Percentiles rank a stretch among this genome's conserved stretches.
These are phyloP conservation scores for Cucumis cinereus DNA, from an alignment of 306 rosid genomes.

Conservation along the genomic window DNA sequence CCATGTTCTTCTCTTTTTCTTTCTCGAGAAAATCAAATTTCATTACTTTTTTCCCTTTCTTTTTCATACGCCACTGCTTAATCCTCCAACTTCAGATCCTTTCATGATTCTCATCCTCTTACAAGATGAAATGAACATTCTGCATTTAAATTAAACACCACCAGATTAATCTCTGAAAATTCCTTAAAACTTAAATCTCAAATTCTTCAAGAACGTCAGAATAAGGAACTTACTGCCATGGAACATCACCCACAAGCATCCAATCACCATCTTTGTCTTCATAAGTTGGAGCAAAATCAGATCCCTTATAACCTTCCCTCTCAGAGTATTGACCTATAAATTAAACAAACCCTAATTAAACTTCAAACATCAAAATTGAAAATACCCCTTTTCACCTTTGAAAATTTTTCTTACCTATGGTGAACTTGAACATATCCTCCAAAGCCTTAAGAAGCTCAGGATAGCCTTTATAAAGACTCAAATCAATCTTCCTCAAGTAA, in stretches of 20 bases:
- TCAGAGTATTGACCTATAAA: slow-evolving; percentile 58
- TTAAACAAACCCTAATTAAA: background rate
- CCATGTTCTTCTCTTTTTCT: background rate
- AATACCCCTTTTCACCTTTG: background rate
- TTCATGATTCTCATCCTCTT: slow-evolving; percentile 9
- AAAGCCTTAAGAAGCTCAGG: slow-evolving; percentile 55
- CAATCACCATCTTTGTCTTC: slow-evolving; percentile 91
- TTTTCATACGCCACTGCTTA: background rate
- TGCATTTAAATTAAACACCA: background rate
- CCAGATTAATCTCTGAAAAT: background rate
- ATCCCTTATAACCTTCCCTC: slow-evolving; percentile 68
- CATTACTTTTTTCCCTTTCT: background rate
- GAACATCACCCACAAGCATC: slow-evolving; percentile 95
- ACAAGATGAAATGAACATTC: slow-evolving; percentile 1
- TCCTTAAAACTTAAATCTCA: background rate
- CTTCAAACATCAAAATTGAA: background rate
- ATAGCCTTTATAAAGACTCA: slow-evolving; percentile 47
- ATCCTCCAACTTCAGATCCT: background rate
- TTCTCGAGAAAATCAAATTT: background rate
- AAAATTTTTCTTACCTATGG: slow-evolving; percentile 29
- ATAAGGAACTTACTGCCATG: slow-evolving; percentile 57
- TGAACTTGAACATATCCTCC: slow-evolving; percentile 70
- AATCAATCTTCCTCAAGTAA: slow-evolving; percentile 81
- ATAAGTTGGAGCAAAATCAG: slow-evolving; percentile 64
- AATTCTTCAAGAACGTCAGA: background rate